Base-by-base conservation (phyloP, 306 rosid species). In the Pyrus pyrifolia region DNA sequence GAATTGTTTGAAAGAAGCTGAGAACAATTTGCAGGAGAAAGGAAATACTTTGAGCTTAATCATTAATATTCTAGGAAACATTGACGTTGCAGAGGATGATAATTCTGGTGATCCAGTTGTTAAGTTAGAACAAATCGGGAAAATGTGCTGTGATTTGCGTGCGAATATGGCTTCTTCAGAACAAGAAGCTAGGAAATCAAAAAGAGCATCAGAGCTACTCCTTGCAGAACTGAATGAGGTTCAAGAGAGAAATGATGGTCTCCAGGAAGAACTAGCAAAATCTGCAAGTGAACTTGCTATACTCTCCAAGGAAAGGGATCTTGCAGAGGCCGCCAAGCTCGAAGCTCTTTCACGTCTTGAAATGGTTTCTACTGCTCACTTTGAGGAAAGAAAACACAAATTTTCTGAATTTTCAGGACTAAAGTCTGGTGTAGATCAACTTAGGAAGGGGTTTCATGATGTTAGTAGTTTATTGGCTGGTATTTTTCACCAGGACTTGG, bases 211-310 rank as follows among this genome's bases (percentile, higher is more conserved):
- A 55, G 93, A 92, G 81, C 90, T 95, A 65, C 97, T 95, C 70
- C 88, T 90, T 83, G 93, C 97, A 44, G 99, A 95, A 81, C 61
- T 95, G 89, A 92, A 95, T 75, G 99, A 95, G 86, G 97, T 91
- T 76, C 98, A 95, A 89, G 99, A 95, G 80, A 95, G 97, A 83
- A 95, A 92, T 86, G 99, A 95, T 71, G 75, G 81, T 85, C 90
- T 92, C 76, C 99, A 90, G 78, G 99, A 95, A 79, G 97, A 95
- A 87, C 87, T 90, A 4, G 89, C 84, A 61, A 88, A 85, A 76
- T 85, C 82, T 80, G 83, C 78, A 4, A 67, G 64, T 65, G 96
- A 92, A 85, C 89, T 95, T 82, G 81, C 86, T 71, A 83, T 81
- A 76, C 76, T 87, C 77, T 84, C 88, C 76, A 89, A 76, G 83